Base-by-base conservation (phyloP, 805 yeast species). In the Zygotorulaspora florentina region DNA sequence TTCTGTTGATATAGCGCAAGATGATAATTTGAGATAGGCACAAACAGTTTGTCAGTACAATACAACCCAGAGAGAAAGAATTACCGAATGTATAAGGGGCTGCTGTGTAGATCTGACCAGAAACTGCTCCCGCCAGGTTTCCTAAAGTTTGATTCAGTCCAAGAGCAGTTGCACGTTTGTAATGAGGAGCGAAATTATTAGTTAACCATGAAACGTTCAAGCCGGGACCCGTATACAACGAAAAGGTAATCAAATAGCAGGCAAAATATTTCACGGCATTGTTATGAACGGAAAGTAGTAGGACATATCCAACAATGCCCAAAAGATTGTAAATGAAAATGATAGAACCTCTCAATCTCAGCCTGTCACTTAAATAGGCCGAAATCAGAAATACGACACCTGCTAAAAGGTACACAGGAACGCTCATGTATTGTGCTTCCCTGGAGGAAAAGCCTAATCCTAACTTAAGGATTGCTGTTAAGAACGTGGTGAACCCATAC, bases 81-180 rank as follows among this genome's bases (percentile, higher is more conserved):
- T 71, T 67, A 2, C 77, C 76, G 25, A 71, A 55, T 11, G 46
- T 53, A 46, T 67, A 73, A 3, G 74, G 74, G 2, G 74, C 55
- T 7, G 55, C 51, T 29, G 70, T 56, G 57, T 72, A 74, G 18
- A 73, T 67, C 52, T 72, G 76, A 23, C 72, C 71, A 28, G 71
- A 69, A 47, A 73, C 59, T 3, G 68, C 72, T 42, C 79, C 79
- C 5, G 77, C 66, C 23, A 69, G 47, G 50, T 74, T 74, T 8
- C 77, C 78, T 13, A 73, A 46, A 2, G 73, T 63, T 52, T 71
- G 76, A 42, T 74, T 71, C 29, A 62, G 43, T 8, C 73, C 76
- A 40, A 73, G 55, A 3, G 73, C 67, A 2, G 74, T 64, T 8
- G 73, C 70, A 55, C 76, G 64, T 44, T 68, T 68, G 58, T 66